phyloP scores from a whole-genome alignment of 148 eudicot genomes.

The Vaccinium darrowii region DNA sequence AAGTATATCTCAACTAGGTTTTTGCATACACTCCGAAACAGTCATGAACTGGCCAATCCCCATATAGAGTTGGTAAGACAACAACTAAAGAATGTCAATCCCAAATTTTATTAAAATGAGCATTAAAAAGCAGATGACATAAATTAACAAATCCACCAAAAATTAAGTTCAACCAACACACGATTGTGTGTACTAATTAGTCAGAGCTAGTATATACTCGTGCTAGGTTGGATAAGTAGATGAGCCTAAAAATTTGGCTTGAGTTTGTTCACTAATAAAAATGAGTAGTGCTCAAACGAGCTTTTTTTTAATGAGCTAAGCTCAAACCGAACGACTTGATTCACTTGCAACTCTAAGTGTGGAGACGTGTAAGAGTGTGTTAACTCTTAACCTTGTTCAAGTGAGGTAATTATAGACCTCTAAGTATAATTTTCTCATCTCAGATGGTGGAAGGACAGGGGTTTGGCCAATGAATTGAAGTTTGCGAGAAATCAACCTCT shows the following conservation, averaged over 20 bases:
- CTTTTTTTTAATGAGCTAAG: background rate
- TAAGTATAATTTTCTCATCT: background rate
- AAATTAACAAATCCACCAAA: background rate
- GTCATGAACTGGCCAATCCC: too few relatives aligned
- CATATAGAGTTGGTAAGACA: too few relatives aligned
- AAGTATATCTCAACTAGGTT: too few relatives aligned
- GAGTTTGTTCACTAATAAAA: background rate
- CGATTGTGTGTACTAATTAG: too few relatives aligned
- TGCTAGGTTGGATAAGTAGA: background rate
- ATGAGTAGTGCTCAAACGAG: background rate
- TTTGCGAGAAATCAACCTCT: conserved; percentile 51
- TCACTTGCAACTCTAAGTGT: background rate
- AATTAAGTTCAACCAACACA: background rate
- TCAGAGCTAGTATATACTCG: background rate
- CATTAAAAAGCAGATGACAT: too few relatives aligned
- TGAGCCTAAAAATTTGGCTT: too few relatives aligned
- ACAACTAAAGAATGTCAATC: too few relatives aligned
- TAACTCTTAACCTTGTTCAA: background rate
- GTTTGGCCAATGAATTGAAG: conserved; percentile 43
- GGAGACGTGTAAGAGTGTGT: background rate
- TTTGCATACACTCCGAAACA: too few relatives aligned
- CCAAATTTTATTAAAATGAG: too few relatives aligned
- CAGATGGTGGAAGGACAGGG: conserved; percentile 66
- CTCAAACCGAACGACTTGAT: background rate
- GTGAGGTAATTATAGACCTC: background rate